Evolutionary conservation across 768 basidiomycete genomes (phyloP).

Genomic region (Amanita phalloides): DNA sequence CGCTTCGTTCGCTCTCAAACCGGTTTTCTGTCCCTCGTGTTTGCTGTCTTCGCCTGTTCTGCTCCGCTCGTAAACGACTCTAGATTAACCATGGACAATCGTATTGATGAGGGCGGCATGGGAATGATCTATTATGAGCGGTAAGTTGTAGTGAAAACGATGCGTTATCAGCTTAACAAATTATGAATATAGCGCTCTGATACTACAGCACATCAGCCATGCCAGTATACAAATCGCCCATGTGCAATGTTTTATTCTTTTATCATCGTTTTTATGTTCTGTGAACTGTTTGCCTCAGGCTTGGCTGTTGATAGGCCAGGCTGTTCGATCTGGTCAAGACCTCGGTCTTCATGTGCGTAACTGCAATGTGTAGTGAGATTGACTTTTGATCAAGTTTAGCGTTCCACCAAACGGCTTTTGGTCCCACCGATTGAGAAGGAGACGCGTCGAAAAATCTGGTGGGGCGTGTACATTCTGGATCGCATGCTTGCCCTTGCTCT

Average conservation of each 20-base stretch:
- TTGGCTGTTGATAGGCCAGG: slow-evolving; percentile 88
- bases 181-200: slow-evolving; percentile 51
- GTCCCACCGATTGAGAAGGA: slow-evolving; percentile 77
- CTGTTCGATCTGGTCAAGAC: slow-evolving; percentile 83
- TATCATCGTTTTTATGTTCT: slow-evolving; percentile 87
- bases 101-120: slow-evolving; percentile 70
- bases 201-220: slow-evolving; percentile 88
- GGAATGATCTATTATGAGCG: slow-evolving; percentile 87
- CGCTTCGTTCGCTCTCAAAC: slow-evolving; percentile 47
- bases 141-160: slow-evolving; percentile 27
- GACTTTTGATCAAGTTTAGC: slow-evolving; percentile 31
- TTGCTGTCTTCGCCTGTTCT: slow-evolving; percentile 86
- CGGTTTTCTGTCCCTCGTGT: slow-evolving; percentile 72
- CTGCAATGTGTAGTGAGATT: slow-evolving; percentile 6
- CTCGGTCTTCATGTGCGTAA: slow-evolving; percentile 79
- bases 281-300: slow-evolving; percentile 91
- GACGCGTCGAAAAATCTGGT: slow-evolving; percentile 87
- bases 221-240: slow-evolving; percentile 77
- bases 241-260: slow-evolving; percentile 82
- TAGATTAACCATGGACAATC: slow-evolving; percentile 45
- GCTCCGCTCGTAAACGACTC: slow-evolving; percentile 71
- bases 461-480: slow-evolving; percentile 85
- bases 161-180: slow-evolving; percentile 11
- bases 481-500: slow-evolving; percentile 88
- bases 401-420: slow-evolving; percentile 67